These are phyloP conservation scores for Allium sativum DNA, from an alignment of 106 monocot genomes.

Conservation along the genomic window DNA sequence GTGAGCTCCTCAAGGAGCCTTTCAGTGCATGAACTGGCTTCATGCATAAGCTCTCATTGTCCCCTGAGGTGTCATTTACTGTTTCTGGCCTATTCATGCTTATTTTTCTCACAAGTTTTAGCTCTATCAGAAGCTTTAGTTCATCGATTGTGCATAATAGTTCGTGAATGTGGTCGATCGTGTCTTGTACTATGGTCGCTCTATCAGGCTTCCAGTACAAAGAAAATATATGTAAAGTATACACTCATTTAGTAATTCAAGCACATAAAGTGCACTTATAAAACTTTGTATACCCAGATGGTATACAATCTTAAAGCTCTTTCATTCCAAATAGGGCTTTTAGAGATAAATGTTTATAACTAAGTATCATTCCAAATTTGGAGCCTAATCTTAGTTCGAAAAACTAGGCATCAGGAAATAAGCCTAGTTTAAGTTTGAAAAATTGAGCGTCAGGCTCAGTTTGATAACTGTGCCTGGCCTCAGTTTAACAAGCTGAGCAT, in stretches of 20 bases:
- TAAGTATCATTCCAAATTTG: no score
- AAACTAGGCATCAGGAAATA: no score
- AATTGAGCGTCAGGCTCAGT: no score
- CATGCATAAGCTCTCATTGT: constrained; percentile 29
- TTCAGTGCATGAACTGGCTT: constrained; percentile 6
- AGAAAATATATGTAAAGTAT: neutral
- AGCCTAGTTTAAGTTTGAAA: no score
- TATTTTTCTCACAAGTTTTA: constrained; percentile 25
- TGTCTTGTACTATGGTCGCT: constrained; percentile 64
- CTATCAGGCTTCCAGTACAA: constrained; percentile 37
- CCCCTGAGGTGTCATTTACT: constrained; percentile 1
- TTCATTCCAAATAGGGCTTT: no score
- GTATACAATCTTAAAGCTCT: no score
- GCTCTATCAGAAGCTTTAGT: constrained; percentile 43
- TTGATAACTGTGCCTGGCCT: no score
- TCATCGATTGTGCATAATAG: constrained; percentile 57
- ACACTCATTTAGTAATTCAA: neutral
- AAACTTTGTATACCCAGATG: no score
- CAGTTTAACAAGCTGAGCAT: no score
- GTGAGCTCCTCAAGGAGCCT: constrained; percentile 44
- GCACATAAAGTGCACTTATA: no score
- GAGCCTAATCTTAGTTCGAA: no score
- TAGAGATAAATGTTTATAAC: no score
- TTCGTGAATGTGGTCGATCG: constrained; percentile 79
- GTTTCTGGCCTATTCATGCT: neutral